These are phyloP conservation scores for Erucastrum elatum DNA, from an alignment of 345 rosid genomes.

Conservation along the genomic window DNA sequence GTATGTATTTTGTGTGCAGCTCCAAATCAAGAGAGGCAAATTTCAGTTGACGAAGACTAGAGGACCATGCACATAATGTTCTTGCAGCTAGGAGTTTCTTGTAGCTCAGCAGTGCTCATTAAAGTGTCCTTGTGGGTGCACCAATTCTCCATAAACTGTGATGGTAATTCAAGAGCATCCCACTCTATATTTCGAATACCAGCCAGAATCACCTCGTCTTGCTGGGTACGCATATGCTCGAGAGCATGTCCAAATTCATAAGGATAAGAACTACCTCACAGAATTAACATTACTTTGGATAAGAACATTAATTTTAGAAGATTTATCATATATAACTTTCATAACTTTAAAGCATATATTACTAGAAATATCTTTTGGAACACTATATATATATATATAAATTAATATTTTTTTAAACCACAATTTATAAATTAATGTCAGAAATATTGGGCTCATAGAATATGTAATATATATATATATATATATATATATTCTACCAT, in stretches of 20 bases:
- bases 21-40: conserved; percentile 84
- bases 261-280: too few relatives aligned
- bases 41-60: conserved; percentile 88
- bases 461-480: too few relatives aligned
- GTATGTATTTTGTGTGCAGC: conserved; percentile 69
- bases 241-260: conserved; percentile 94
- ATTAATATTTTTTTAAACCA: too few relatives aligned
- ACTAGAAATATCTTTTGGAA: too few relatives aligned
- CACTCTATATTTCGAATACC: conserved; percentile 89
- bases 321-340: too few relatives aligned
- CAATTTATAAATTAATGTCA: too few relatives aligned
- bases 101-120: conserved; percentile 93
- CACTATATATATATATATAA: too few relatives aligned
- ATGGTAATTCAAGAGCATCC: conserved; percentile 98
- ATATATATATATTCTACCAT: too few relatives aligned
- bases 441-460: too few relatives aligned
- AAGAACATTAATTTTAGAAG: too few relatives aligned
- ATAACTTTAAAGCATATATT: too few relatives aligned
- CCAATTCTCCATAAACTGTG: conserved; percentile 99
- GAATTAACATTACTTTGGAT: too few relatives aligned
- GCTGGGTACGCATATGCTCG: conserved; percentile 94
- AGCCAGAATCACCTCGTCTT: conserved; percentile 91
- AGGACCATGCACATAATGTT: conserved; percentile 89
- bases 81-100: conserved; percentile 88
- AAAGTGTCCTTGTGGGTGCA: conserved; percentile 97